Evolutionary conservation across 2,329 filamentous ascomycete species (phyloP).

Genomic region (Incumbomyces delicatus): DNA sequence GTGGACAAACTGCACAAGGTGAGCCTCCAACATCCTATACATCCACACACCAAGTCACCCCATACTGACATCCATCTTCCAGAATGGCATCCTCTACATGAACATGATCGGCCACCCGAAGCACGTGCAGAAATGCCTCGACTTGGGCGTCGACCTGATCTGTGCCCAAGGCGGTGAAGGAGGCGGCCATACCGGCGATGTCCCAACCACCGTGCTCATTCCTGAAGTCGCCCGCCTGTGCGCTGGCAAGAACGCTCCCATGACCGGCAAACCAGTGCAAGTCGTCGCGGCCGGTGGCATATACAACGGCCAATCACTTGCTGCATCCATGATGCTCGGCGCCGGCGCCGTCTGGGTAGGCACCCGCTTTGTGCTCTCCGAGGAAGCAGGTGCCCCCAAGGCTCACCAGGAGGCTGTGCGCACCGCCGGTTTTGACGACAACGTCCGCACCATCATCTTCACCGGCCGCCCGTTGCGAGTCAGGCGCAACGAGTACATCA

Average conservation of each 20-base stretch:
- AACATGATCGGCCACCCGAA: conserved; percentile 99
- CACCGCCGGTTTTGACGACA: conserved; percentile 89
- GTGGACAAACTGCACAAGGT: conserved; percentile 82
- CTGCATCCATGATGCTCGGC: conserved; percentile 84
- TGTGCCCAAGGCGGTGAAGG: conserved; percentile 97
- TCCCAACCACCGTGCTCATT: conserved; percentile 85
- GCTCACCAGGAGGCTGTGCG: conserved; percentile 91
- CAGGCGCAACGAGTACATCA: conserved; percentile 84
- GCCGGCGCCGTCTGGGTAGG: conserved; percentile 92
- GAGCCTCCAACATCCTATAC: conserved; percentile 34
- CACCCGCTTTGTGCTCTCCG: conserved; percentile 85
- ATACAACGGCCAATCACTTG: conserved; percentile 82
- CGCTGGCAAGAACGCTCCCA: conserved; percentile 70
- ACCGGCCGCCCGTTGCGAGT: conserved; percentile 92
- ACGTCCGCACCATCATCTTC: conserved; percentile 95
- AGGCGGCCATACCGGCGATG: conserved; percentile 85
- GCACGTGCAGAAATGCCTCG: conserved; percentile 93
- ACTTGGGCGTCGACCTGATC: conserved; percentile 87
- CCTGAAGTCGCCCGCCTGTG: conserved; percentile 78
- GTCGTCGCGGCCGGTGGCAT: conserved; percentile 91
- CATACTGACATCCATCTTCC: conserved; percentile 2
- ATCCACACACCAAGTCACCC: conserved; percentile 47
- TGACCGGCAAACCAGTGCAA: conserved; percentile 80
- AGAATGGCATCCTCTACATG: conserved; percentile 55
- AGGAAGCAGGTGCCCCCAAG: conserved; percentile 89